Evolutionary conservation across 768 basidiomycete genomes (phyloP), one percentile per base, ranked within the genome.

Genomic region (Stropharia rugosoannulata): DNA sequence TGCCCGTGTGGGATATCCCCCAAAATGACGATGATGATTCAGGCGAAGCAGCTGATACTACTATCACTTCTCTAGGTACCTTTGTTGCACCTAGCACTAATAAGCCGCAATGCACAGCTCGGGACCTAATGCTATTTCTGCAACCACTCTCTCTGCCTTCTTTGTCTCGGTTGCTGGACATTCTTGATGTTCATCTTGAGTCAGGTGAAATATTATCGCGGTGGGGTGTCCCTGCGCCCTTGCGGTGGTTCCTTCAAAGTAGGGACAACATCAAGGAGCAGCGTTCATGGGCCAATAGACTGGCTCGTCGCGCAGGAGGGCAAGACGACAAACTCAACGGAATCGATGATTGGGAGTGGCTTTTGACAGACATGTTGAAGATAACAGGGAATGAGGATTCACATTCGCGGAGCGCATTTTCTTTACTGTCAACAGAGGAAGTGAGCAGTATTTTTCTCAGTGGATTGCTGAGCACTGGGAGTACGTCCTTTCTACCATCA

Each of bases 121-220:
- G 80, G 8, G 91, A 95, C 57, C 75, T 98, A 6, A 75, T 90
- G 56, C 61, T 87, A 2, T 95, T 95, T 75, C 95, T 97, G 76
- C 79, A 82, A 54, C 89, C 91, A 1, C 77, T 98, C 5, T 85
- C 89, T 0, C 70, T 87, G 16, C 71, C 83, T 2, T 84, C 90
- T 1, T 76, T 98, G 7, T 95, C 95, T 0, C 82, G 83, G 50
- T 85, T 87, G 5, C 81, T 99, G 39, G 96, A 99, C 67, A 84
- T 94, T 49, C 80, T 98, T 49, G 96, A 98, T 70, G 83, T 96
- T 1, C 96, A 98, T 69, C 80, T 99, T 11, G 93, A 97, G 65
- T 90, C 90, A 0, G 95, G 93, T 18, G 96, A 98, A 70, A 92
- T 94, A 42, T 75, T 99, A 15, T 82, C 90, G 2, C 81, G 93